Percentiles rank a stretch among this genome's conserved stretches.
phyloP scores from a whole-genome alignment of 2,329 filamentous ascomycete genomes.

The Diplodia mutila region DNA sequence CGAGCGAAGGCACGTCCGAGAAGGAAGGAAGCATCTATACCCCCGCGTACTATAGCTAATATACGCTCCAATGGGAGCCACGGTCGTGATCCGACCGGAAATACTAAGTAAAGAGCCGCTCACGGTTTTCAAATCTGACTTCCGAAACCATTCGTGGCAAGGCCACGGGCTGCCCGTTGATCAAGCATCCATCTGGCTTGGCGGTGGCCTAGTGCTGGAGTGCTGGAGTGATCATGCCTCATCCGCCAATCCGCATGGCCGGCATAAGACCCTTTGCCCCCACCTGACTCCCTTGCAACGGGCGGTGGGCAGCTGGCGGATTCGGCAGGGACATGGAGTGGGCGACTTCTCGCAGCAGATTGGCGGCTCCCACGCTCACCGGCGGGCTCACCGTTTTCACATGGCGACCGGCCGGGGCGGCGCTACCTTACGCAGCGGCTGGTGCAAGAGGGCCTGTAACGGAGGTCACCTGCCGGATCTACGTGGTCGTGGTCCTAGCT shows the following conservation, averaged over 20 bases:
- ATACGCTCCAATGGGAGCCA: conserved; percentile 14
- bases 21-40: conserved; percentile 21
- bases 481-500: conserved; percentile 16
- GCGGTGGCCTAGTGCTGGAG: conserved; percentile 19
- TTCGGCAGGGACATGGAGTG: conserved; percentile 11
- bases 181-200: conserved; percentile 7
- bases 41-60: conserved; percentile 23
- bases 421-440: not conserved
- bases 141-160: conserved; percentile 3
- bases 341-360: conserved; percentile 2
- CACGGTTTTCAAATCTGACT: not conserved
- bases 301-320: conserved; percentile 16
- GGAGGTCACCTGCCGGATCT: conserved; percentile 22
- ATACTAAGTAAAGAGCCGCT: not conserved
- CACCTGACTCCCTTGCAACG: conserved; percentile 19
- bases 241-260: conserved; percentile 21
- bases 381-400: not conserved
- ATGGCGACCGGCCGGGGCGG: not conserved
- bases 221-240: conserved; percentile 22
- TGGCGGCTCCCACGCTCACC: conserved; percentile 14
- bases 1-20: conserved; percentile 3
- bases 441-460: conserved; percentile 12
- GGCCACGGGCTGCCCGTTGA: conserved; percentile 17
- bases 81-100: conserved; percentile 12
- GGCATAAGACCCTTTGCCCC: conserved; percentile 12